Evolutionary conservation across 306 rosid genomes (phyloP).

Genomic region (Castanea sativa): DNA sequence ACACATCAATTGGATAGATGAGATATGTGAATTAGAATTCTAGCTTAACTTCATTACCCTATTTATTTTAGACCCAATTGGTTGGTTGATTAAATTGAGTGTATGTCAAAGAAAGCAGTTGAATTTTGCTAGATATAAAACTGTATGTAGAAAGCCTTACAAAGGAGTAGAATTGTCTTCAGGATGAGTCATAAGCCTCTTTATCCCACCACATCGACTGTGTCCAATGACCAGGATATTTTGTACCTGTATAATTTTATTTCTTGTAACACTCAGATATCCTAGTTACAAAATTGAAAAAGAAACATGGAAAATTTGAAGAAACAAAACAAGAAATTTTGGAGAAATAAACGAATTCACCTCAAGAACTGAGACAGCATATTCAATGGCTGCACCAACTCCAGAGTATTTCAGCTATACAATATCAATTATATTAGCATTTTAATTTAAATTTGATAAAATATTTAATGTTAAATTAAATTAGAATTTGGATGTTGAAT

Average conservation of each 20-base stretch:
- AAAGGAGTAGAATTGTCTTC: constrained; percentile 41
- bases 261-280: not conserved
- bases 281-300: not conserved
- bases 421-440: not conserved
- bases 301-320: not conserved
- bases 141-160: constrained; percentile 27
- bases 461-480: not conserved
- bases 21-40: not conserved
- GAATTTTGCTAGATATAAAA: not conserved
- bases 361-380: constrained; percentile 44
- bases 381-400: constrained; percentile 61
- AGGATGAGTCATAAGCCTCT: constrained; percentile 63
- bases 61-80: not conserved
- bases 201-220: constrained; percentile 63
- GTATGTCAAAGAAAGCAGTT: not conserved
- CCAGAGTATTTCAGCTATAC: constrained; percentile 48
- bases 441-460: not conserved
- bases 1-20: constrained; percentile 21
- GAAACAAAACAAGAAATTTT: not conserved
- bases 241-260: constrained; percentile 36
- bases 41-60: not conserved
- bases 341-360: constrained; percentile 14
- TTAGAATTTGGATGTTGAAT: not conserved
- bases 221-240: constrained; percentile 67
- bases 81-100: too few relatives aligned